Evolutionary conservation across 306 rosid species (phyloP).

Genomic region (Cyamopsis tetragonoloba): DNA sequence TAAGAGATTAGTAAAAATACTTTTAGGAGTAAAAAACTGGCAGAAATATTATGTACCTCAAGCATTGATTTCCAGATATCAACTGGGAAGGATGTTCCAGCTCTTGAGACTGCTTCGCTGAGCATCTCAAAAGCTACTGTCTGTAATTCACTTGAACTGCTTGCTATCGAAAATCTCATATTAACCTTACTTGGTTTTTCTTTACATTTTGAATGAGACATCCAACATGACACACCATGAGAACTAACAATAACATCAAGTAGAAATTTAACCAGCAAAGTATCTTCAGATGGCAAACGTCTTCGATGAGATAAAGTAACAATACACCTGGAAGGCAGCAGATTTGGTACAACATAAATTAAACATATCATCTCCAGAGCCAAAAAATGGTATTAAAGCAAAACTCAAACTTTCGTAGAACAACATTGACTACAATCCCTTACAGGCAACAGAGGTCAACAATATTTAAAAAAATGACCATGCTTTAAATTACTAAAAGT

Average conservation of each 20-base stretch:
- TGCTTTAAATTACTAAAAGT: no score
- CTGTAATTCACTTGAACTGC: constrained; percentile 64
- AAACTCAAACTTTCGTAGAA: neutral
- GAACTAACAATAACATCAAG: constrained; percentile 53
- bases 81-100: constrained; percentile 50
- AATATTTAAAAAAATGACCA: no score
- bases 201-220: constrained; percentile 24
- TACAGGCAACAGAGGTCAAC: no score
- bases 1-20: constrained; percentile 20
- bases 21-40: neutral
- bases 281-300: constrained; percentile 48
- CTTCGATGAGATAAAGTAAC: constrained; percentile 42
- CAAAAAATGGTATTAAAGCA: neutral
- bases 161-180: constrained; percentile 36
- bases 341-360: constrained; percentile 18
- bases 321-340: constrained; percentile 47
- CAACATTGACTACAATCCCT: neutral
- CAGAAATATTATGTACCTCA: constrained; percentile 45
- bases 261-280: constrained; percentile 60
- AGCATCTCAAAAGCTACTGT: constrained; percentile 66
- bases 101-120: constrained; percentile 63
- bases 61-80: constrained; percentile 71
- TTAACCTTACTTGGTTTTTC: constrained; percentile 35
- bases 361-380: constrained; percentile 4
- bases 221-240: constrained; percentile 42